phyloP scores from a whole-genome alignment of 805 yeast species.

The Kodamaea laetipori region DNA sequence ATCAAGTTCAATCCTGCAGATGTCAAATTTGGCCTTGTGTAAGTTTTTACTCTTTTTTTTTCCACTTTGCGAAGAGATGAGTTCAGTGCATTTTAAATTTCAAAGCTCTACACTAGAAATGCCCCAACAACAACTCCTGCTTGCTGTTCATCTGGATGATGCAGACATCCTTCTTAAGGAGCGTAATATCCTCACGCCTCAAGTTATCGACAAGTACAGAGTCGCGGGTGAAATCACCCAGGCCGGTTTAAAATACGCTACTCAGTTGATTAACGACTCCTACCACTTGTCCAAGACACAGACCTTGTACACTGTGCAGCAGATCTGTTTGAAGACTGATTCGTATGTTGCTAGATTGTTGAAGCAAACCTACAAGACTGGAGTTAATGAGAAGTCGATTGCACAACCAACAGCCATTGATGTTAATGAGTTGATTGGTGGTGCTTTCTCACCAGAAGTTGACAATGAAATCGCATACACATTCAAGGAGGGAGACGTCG shows the following conservation, averaged over 20 bases:
- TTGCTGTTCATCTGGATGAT: conserved; percentile 74
- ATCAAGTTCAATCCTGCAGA: background rate
- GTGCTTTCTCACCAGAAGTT: conserved; percentile 79
- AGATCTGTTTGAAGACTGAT: conserved; percentile 83
- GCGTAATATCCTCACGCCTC: conserved; percentile 63
- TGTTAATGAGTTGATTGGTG: conserved; percentile 73
- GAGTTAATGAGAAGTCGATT: conserved; percentile 84
- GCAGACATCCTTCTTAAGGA: conserved; percentile 70
- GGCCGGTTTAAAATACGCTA: conserved; percentile 70
- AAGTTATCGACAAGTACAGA: conserved; percentile 78
- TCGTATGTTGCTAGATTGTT: conserved; percentile 65
- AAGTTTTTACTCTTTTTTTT: conserved; percentile 2
- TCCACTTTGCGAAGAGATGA: conserved; percentile 10
- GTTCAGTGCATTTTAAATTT: conserved; percentile 4
- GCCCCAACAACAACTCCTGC: conserved; percentile 51
- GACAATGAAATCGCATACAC: conserved; percentile 53
- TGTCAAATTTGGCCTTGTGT: background rate
- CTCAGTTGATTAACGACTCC: conserved; percentile 66
- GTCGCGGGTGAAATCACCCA: conserved; percentile 88
- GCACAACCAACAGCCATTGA: conserved; percentile 90
- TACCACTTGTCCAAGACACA: conserved; percentile 60
- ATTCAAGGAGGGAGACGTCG: conserved; percentile 77
- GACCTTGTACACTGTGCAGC: conserved; percentile 53
- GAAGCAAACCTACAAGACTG: conserved; percentile 57
- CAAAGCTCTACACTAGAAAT: conserved; percentile 13